A percentile compares a stretch with the other conserved stretches of the same genome.
phyloP scores from a whole-genome alignment of 2,329 filamentous ascomycete genomes.

The Bipolaris cookei region DNA sequence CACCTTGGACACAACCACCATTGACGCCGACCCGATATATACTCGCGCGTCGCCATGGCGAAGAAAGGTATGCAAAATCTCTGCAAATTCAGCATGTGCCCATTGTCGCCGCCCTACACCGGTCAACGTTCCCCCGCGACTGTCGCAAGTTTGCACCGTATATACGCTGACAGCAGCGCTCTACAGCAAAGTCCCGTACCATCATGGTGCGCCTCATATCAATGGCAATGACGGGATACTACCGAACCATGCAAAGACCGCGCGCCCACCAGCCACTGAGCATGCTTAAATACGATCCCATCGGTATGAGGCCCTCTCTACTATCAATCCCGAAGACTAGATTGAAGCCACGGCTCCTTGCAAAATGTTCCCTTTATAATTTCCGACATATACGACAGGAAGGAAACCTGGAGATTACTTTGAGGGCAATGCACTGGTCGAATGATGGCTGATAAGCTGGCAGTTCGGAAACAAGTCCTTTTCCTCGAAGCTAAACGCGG shows the following conservation, averaged over 20 bases:
- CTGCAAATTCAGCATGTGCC: neutral
- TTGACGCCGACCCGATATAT: constrained; percentile 21
- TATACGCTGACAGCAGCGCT: constrained; percentile 25
- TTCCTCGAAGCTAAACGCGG: constrained; percentile 93
- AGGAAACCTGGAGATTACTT: neutral
- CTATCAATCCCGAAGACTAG: neutral
- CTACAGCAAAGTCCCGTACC: constrained; percentile 83
- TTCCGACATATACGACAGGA: no score
- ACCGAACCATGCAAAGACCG: constrained; percentile 86
- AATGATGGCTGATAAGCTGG: constrained; percentile 23
- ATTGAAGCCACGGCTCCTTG: neutral
- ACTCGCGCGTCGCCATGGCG: constrained; percentile 36
- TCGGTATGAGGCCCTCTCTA: constrained; percentile 65
- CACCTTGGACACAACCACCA: constrained; percentile 16
- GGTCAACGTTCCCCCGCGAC: neutral
- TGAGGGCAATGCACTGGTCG: neutral
- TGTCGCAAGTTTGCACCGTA: neutral
- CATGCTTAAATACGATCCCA: constrained; percentile 98
- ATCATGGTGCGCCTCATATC: constrained; percentile 93
- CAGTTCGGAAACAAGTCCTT: constrained; percentile 92
- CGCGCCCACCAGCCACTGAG: constrained; percentile 83
- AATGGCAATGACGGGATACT: constrained; percentile 99
- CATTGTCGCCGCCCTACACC: no score
- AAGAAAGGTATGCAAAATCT: constrained; percentile 40
- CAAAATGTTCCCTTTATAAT: no score